Percentiles rank a stretch among this genome's conserved stretches.
phyloP scores from a whole-genome alignment of 140 eudicot species.

The Anethum foeniculum region DNA sequence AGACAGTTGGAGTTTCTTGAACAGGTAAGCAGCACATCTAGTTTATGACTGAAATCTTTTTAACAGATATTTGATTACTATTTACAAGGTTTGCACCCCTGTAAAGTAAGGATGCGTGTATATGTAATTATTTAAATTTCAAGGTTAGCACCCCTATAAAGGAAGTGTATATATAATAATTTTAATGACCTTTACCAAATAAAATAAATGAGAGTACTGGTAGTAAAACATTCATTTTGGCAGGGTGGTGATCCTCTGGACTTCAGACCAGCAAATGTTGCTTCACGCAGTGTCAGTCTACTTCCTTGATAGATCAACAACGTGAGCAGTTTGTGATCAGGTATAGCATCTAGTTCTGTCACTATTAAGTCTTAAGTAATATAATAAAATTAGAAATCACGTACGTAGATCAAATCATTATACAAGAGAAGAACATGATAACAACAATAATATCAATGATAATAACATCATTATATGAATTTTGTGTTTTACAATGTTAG shows the following conservation, averaged over 20 bases:
- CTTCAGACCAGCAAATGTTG: slow-evolving; percentile 49
- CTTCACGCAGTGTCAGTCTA: slow-evolving; percentile 77
- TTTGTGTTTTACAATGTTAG: background rate
- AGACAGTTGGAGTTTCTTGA: slow-evolving; percentile 85
- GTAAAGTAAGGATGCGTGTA: background rate
- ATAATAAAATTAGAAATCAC: background rate
- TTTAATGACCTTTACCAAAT: background rate
- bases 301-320: slow-evolving; percentile 69
- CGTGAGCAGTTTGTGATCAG: slow-evolving; percentile 62
- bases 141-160: background rate
- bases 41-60: background rate
- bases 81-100: background rate
- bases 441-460: background rate
- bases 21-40: slow-evolving; percentile 47
- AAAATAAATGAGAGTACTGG: background rate
- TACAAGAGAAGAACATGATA: background rate
- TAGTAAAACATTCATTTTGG: slow-evolving; percentile 12
- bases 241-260: slow-evolving; percentile 96
- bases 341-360: slow-evolving; percentile 24
- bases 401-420: background rate
- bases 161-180: background rate
- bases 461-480: background rate
- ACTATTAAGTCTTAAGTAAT: background rate
- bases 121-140: background rate
- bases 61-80: background rate